Evolutionary conservation across 768 basidiomycete species (phyloP).

Genomic region (Xanthoconium purpureum): DNA sequence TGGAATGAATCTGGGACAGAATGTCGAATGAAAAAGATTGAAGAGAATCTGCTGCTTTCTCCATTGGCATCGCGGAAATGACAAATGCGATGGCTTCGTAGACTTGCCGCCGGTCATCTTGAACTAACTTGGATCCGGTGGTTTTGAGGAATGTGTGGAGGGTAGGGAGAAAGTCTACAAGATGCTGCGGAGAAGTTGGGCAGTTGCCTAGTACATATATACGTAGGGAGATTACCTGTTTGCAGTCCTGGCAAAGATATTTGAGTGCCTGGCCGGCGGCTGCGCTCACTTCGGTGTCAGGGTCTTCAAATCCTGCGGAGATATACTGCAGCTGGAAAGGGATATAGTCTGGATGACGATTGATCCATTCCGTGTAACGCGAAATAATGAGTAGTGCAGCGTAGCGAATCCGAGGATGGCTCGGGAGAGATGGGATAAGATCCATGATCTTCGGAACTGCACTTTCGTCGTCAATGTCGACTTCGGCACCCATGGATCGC

Average conservation of each 20-base stretch:
- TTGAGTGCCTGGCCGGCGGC: conserved; percentile 96
- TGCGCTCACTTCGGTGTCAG: conserved; percentile 78
- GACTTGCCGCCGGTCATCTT: conserved; percentile 88
- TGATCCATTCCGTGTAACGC: conserved; percentile 96
- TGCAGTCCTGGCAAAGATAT: conserved; percentile 96
- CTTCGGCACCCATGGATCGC: conserved; percentile 96
- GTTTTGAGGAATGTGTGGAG: conserved; percentile 84
- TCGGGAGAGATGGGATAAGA: conserved; percentile 83
- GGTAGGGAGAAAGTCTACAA: conserved; percentile 88
- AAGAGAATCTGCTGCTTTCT: conserved; percentile 80
- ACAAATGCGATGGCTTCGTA: conserved; percentile 96
- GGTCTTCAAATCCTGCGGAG: conserved; percentile 83
- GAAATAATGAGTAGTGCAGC: conserved; percentile 93
- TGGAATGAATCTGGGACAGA: conserved; percentile 67
- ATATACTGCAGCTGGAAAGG: conserved; percentile 85
- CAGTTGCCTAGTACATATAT: conserved; percentile 6
- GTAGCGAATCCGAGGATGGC: conserved; percentile 89
- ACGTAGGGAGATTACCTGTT: conserved; percentile 47
- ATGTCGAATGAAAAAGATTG: conserved; percentile 86
- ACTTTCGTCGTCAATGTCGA: conserved; percentile 76
- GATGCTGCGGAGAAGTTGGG: conserved; percentile 51
- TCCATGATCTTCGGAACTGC: conserved; percentile 97
- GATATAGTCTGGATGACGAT: conserved; percentile 84
- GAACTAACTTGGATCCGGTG: conserved; percentile 72
- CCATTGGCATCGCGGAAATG: conserved; percentile 91